Evolutionary conservation across 176 grass and related monocot genomes (phyloP), one percentile per base, ranked within the genome.

Genomic region (Phragmites australis): DNA sequence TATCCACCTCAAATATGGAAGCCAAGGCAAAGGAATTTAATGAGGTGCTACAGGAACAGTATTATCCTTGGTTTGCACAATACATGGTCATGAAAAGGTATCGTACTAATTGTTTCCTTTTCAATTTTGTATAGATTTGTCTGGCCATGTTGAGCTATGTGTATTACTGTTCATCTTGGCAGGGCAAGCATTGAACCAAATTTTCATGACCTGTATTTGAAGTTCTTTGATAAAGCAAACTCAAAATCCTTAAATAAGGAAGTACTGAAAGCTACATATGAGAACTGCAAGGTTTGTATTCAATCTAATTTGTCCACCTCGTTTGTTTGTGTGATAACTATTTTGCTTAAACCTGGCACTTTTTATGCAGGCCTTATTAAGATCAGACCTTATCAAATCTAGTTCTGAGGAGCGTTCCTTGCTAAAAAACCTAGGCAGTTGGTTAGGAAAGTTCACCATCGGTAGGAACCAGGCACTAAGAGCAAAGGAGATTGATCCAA

Each of bases 31-130:
- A 90, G 53, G 93, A 96, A 77, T 92, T 96, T 75, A 83, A 44
- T 84, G 90, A 92, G 69, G 78, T 96, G n/a, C 59, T 96, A 60
- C 87, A 82, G 43, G 93, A 96, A 72, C 85, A 90, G 16, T 92
- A 90, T 65, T 86, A 88, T 76, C 93, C 90, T 77, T 96, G 93
- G 93, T 96, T 96, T 84, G 93, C 93, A 58, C 90, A 90, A 51
- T 96, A 96, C 82, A 96, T 96, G 93, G 90, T 96, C 74, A 96
- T 96, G 93, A 96, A 96, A 88, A 96, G 93, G 93, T 96, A 72
- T 75, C 25, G 72, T 66, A 55, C 73, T 21, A 44, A 77, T 75
- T 26, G 66, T 72, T 21, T 58, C 37, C 65, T 52, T 70, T 16
- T 22, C 6, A 13, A 32, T 81, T 60, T 19, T 65, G 23, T 65